These are phyloP conservation scores for Leucoagaricus sp. DNA, from an alignment of 1,284 basidiomycete genomes.

Conservation along the genomic window DNA sequence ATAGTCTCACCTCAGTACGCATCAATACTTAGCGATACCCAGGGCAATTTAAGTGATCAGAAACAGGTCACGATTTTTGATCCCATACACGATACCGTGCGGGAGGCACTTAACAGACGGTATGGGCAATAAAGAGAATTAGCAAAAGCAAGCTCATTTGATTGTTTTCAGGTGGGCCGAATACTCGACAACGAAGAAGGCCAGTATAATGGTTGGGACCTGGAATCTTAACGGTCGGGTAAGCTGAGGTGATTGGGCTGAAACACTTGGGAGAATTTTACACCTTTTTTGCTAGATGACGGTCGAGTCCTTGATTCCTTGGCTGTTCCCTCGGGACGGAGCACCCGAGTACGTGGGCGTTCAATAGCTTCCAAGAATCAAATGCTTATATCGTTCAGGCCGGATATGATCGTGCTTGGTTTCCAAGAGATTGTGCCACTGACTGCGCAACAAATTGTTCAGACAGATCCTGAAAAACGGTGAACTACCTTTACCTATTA, in stretches of 20 bases:
- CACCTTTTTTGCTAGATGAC: constrained; percentile 58
- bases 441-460: constrained; percentile 94
- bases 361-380: not conserved
- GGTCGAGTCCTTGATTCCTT: constrained; percentile 83
- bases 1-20: not conserved
- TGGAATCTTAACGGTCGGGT: constrained; percentile 96
- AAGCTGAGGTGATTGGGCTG: constrained; percentile 7
- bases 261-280: too few relatives aligned
- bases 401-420: constrained; percentile 89
- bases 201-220: constrained; percentile 85
- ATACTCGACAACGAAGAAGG: constrained; percentile 80
- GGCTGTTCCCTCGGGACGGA: constrained; percentile 79
- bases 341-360: constrained; percentile 55
- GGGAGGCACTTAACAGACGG: constrained; percentile 69
- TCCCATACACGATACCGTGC: constrained; percentile 89
- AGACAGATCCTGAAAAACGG: constrained; percentile 96
- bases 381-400: constrained; percentile 45
- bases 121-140: too few relatives aligned
- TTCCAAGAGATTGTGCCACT: constrained; percentile 99
- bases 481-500: constrained; percentile 27
- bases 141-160: too few relatives aligned
- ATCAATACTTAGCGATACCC: not conserved
- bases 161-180: constrained; percentile 62
- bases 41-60: constrained; percentile 93
- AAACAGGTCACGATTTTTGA: constrained; percentile 90